Conservation (phyloP, 192 early-diverging fungal genomes). For the Coemansia sp. region DNA sequence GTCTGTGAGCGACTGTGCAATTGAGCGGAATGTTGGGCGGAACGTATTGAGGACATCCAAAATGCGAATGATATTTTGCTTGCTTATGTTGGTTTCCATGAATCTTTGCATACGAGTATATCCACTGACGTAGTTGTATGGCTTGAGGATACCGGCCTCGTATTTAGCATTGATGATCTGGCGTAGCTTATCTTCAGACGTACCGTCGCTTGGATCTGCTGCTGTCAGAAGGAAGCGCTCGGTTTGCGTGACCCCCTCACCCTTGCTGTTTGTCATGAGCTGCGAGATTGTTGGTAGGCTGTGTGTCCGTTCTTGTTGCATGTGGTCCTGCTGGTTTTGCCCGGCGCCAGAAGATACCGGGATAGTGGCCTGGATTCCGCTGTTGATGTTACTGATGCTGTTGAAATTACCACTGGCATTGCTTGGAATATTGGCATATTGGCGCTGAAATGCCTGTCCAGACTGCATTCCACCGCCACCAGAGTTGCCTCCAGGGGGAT, state of each 20-base stretch:
- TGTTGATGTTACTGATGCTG: neutral
- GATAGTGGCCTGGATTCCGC: neutral
- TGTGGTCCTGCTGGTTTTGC: neutral
- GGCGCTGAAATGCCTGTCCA: neutral
- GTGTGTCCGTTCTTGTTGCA: conserved; percentile 16
- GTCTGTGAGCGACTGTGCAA: conserved; percentile 89
- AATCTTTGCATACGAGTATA: conserved; percentile 87
- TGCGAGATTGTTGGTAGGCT: conserved; percentile 46
- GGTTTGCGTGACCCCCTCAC: conserved; percentile 69
- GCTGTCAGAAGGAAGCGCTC: conserved; percentile 83
- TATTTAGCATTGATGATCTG: conserved; percentile 94
- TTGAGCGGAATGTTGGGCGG: conserved; percentile 82
- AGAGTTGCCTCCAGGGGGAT: conserved; percentile 1
- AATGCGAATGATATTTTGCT: conserved; percentile 68
- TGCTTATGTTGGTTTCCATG: conserved; percentile 78
- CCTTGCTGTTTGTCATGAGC: conserved; percentile 40
- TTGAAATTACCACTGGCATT: neutral
- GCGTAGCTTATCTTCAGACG: conserved; percentile 83
- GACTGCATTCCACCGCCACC: conserved; percentile 4
- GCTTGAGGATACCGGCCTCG: conserved; percentile 92
- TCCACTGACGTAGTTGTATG: conserved; percentile 94
- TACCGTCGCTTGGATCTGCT: conserved; percentile 86
- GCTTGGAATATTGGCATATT: neutral
- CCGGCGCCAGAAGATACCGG: neutral
- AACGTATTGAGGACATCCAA: conserved; percentile 86